Evolutionary conservation across 129 eudicot genomes (phyloP), one percentile per base, ranked within the genome.

Genomic region (Helianthus annuus): DNA sequence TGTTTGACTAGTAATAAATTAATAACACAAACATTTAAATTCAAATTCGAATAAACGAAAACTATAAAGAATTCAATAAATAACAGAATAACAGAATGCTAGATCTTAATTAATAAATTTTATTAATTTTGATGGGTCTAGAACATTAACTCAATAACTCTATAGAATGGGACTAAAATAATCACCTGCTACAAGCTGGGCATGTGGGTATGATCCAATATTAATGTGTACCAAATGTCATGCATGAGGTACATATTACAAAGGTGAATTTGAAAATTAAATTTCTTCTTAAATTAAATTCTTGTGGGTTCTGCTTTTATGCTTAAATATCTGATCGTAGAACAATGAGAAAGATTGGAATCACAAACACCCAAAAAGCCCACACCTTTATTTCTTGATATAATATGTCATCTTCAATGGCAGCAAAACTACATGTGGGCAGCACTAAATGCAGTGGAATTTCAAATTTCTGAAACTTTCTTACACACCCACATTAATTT

Each of bases 351-450:
- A 42, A 51, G 67, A 29, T 53, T 68, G 48, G 10, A 64, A 39
- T 22, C 64, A 53, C 53, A 64, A 39, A 14, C 64, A 53, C 63
- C 36, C 52, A 67, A 52, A 63, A 76, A 78, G 45, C 67, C 72
- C 77, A 63, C 77, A 70, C 54, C 77, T 64, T 78, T 63, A 52
- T 63, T 52, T 53, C 72, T 16, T 62, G 59, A 78, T 54, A 64
- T 63, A 70, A 64, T 63, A 70, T 78, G 82, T 78, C 72, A 19
- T 70, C 77, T 78, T 71, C 77, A 78, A 64, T 78, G 82, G 77
- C 82, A 63, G 82, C 67, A 78, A 78, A 70, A 64, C 48, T 60
- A 65, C 82, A 78, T 78, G 82, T 78, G 82, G 82, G 45, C 68
- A 67, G 60, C 74, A 76, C 80, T 76, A 45, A 64, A 71, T 70